Base-by-base conservation (phyloP, 1,284 basidiomycete genomes). In the Naganishia albida region DNA sequence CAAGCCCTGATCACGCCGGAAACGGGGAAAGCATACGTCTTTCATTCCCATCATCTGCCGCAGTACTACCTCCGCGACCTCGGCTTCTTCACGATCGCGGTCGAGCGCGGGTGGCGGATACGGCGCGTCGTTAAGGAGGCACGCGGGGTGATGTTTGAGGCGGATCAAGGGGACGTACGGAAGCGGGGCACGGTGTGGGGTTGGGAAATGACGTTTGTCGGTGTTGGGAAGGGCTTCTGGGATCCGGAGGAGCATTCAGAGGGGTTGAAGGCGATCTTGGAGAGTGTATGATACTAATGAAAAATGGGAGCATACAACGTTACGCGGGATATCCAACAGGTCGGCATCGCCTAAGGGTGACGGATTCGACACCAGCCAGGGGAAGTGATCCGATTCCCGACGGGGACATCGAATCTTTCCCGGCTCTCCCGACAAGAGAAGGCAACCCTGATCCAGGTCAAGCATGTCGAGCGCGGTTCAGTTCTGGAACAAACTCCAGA, bases 1-100 rank as follows among this genome's bases (percentile, higher is more conserved):
- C 50, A 65, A 52, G 20, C 48, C 40, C 46, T 62, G 15, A 65
- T 68, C 43, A 28, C 75, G 34, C 63, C 63, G 70, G 2, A 72
- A 74, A 1, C 86, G 89, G 63, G 64, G 15, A 18, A 13, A n/a
- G 67, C 67, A 13, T 85, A 97, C 1, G 91, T 95, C 2, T 97
- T 97, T 79, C 95, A 91, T 77, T 90, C 89, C 0, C 94, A 97
- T 70, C 95, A 97, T 73, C 83, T 91, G 0, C 93, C 91, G 0
- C 88, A 88, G 71, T 85, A 94, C 18, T 90, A 90, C 0, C 83
- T 90, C 64, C 86, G 88, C 25, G 91, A 97, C 74, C 85, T 93
- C 81, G 83, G 84, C 4, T 97, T 98, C 78, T 92, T 98, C 73
- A 72, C 75, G 0, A 84, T 87, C 71, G 91, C 92, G 0, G 73